Percentiles rank a stretch among this genome's conserved stretches.
phyloP scores from a whole-genome alignment of 208 protist genomes.

The Leishmania turanica region DNA sequence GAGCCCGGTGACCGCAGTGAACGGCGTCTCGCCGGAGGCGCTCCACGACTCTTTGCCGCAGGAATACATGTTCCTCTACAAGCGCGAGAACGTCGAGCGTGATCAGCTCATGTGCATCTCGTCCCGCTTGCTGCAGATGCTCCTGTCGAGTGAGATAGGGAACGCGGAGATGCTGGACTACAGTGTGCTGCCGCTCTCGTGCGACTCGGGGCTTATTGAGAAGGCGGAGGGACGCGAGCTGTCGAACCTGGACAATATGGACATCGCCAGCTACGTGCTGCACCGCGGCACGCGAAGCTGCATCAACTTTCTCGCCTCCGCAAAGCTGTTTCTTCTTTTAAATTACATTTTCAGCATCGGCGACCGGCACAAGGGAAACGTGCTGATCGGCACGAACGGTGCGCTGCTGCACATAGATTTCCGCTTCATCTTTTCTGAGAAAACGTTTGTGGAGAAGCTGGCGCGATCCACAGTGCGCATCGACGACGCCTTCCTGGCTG shows the following conservation, averaged over 20 bases:
- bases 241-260: constrained; percentile 38
- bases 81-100: constrained; percentile 72
- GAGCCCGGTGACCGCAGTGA: background rate
- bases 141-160: constrained; percentile 48
- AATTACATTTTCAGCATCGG: constrained; percentile 89
- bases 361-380: constrained; percentile 83
- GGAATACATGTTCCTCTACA: constrained; percentile 64
- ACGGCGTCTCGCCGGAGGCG: background rate
- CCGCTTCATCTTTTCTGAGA: constrained; percentile 66
- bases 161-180: constrained; percentile 61
- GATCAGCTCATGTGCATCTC: constrained; percentile 87
- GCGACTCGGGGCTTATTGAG: constrained; percentile 68
- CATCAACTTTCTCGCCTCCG: constrained; percentile 66
- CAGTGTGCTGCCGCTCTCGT: constrained; percentile 69
- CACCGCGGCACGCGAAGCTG: constrained; percentile 19
- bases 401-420: constrained; percentile 89
- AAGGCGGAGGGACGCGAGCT: constrained; percentile 56
- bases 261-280: constrained; percentile 40
- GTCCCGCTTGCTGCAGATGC: constrained; percentile 54
- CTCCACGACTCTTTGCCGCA: background rate
- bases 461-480: constrained; percentile 46
- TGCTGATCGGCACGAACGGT: constrained; percentile 73
- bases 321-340: constrained; percentile 83
- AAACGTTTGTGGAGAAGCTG: constrained; percentile 61
- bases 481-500: constrained; percentile 44